Evolutionary conservation across 768 basidiomycete species (phyloP).

Genomic region (Crepidotus variabilis): DNA sequence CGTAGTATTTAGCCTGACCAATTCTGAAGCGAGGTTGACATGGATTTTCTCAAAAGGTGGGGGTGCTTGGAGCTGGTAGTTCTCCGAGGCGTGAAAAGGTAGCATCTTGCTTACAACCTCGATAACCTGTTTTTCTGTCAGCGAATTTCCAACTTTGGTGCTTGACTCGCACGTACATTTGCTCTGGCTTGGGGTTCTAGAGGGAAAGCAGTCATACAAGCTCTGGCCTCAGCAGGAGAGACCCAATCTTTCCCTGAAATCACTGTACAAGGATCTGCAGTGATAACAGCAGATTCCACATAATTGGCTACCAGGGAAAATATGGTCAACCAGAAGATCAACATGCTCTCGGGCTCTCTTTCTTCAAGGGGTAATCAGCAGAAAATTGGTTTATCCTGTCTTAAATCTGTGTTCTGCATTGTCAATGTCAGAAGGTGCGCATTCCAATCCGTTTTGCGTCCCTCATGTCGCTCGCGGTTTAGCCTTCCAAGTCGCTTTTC

Average conservation of each 20-base stretch:
- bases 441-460: no score
- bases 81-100: constrained; percentile 59
- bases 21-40: constrained; percentile 48
- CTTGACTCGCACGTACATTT: constrained; percentile 36
- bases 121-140: constrained; percentile 35
- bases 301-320: no score
- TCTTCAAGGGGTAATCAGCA: no score
- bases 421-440: no score
- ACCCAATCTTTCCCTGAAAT: constrained; percentile 57
- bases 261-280: constrained; percentile 42
- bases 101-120: constrained; percentile 56
- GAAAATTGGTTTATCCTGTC: no score
- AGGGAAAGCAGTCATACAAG: constrained; percentile 47
- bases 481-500: no score
- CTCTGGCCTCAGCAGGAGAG: constrained; percentile 44
- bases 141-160: neutral
- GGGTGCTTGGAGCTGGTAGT: constrained; percentile 55
- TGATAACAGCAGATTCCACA: neutral
- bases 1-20: constrained; percentile 42
- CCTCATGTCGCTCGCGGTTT: no score
- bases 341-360: no score
- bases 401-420: no score
- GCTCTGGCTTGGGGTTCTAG: constrained; percentile 42
- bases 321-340: no score
- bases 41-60: constrained; percentile 55